Base-by-base conservation (phyloP, 2,329 filamentous ascomycete genomes). In the Microcyclospora tardicrescens region DNA sequence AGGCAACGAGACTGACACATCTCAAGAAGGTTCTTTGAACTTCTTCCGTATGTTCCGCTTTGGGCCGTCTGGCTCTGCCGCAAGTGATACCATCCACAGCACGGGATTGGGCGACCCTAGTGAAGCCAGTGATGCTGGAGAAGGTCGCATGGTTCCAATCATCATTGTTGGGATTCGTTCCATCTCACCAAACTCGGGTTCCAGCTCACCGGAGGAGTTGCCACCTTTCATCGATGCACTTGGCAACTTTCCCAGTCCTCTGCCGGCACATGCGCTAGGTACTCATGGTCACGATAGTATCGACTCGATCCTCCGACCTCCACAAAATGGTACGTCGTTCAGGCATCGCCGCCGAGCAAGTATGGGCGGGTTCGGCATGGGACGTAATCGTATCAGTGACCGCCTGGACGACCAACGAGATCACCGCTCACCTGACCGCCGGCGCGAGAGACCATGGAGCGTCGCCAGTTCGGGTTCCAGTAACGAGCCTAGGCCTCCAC, bases 11-110 rank as follows among this genome's bases (percentile, higher is more conserved):
- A 54, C 57, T 28, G 63, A 64, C 29, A 63, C 64, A 27, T 34
- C 39, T 12, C 45, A 43, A n/a, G 48, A 48, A 24, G 66, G 71
- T 10, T 73, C 77, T 3, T 63, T 81, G 42, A 81, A 81, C 54
- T 80, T 81, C 55, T 72, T 81, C 57, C 66, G 77, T 40, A 79
- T 81, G 58, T 81, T 81, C 56, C 66, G 77, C 34, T 81, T 81
- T 57, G 73, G 73, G 35, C 72, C 75, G 38, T 65, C 69, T 8
- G 61, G 64, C 16, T 65, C 69, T 8, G 61, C 64, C 16, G 48
- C 40, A 15, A 49, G 36, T 45, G 53, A 43, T 34, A 44, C 45
- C 27, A 14, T 40, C 8, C 38, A 43, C n/a, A 46, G 41, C 36
- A 41, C 41, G 9, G 44, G 41, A 14, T 28, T 41, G 6, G 43